phyloP scores from a whole-genome alignment of 768 basidiomycete genomes.

The Termitomyces sp. region DNA sequence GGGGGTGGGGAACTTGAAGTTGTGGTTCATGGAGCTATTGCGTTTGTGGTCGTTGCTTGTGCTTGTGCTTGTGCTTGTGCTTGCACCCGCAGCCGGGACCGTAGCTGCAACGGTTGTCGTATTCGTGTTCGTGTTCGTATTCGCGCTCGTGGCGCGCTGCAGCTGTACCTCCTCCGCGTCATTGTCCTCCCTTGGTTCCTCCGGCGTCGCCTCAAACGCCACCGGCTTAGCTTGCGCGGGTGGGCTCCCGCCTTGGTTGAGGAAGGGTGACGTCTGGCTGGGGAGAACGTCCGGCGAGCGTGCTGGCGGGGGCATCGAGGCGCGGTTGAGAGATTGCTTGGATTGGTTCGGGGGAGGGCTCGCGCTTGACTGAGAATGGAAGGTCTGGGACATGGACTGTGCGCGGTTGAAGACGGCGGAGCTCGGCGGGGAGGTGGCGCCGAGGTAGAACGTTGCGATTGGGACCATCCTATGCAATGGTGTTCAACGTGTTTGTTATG shows the following conservation, averaged over 20 bases:
- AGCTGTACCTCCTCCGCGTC: conserved; percentile 25
- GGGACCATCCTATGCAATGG: conserved; percentile 66
- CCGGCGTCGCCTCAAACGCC: conserved; percentile 46
- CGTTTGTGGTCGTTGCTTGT: too few relatives aligned
- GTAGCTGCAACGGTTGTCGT: neutral
- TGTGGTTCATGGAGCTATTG: too few relatives aligned
- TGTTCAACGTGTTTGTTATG: neutral
- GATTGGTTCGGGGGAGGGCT: conserved; percentile 25
- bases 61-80: neutral
- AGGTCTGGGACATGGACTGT: conserved; percentile 74
- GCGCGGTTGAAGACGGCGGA: conserved; percentile 46
- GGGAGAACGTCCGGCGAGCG: conserved; percentile 41
- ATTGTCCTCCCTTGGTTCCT: conserved; percentile 37
- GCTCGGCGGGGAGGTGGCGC: conserved; percentile 39
- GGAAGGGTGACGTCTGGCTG: conserved; percentile 28
- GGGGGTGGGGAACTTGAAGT: conserved; percentile 46
- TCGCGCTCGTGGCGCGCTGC: neutral
- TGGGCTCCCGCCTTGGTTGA: conserved; percentile 31
- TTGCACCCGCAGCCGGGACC: neutral
- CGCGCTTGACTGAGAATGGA: conserved; percentile 39
- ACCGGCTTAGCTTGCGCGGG: conserved; percentile 15
- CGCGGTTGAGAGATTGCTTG: conserved; percentile 41
- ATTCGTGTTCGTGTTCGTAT: neutral
- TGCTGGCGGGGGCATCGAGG: conserved; percentile 62
- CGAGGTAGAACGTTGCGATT: conserved; percentile 79